phyloP scores from a whole-genome alignment of 1,284 basidiomycete species.

The Coniferiporia weirii region DNA sequence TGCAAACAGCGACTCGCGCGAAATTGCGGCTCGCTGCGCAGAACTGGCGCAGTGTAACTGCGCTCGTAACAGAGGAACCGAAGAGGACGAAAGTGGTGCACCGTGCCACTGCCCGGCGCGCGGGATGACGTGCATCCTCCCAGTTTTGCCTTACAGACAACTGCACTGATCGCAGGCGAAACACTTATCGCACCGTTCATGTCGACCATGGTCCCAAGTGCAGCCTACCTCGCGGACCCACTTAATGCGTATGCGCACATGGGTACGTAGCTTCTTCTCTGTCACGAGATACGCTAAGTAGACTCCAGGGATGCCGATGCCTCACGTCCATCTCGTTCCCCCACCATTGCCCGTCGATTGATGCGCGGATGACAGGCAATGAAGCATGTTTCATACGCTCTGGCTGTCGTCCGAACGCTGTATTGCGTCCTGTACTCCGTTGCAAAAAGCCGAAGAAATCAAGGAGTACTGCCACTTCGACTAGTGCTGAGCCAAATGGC shows the following conservation, averaged over 20 bases:
- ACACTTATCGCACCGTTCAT: conserved; percentile 52
- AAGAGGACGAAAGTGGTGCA: conserved; percentile 20
- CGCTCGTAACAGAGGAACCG: conserved; percentile 37
- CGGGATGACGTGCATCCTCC: conserved; percentile 39
- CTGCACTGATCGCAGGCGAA: conserved; percentile 41
- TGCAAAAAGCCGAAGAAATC: conserved; percentile 19
- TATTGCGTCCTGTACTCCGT: conserved; percentile 75
- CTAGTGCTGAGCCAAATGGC: no score
- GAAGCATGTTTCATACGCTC: conserved; percentile 74
- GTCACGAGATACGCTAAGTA: background rate
- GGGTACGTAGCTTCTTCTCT: conserved; percentile 22
- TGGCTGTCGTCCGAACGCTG: conserved; percentile 88
- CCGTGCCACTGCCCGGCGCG: conserved; percentile 18
- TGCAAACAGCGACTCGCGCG: conserved; percentile 44
- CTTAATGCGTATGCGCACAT: conserved; percentile 68
- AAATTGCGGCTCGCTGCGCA: conserved; percentile 55
- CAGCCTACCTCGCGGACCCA: conserved; percentile 58
- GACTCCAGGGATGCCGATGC: conserved; percentile 53
- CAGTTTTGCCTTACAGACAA: conserved; percentile 44
- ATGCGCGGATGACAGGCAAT: conserved; percentile 75
- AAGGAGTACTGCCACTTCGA: no score
- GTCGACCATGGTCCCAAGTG: conserved; percentile 53
- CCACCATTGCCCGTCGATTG: conserved; percentile 80
- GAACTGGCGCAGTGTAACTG: conserved; percentile 65
- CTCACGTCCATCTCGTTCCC: conserved; percentile 77